A percentile compares a stretch with the other conserved stretches of the same genome.
phyloP scores from a whole-genome alignment of 2,329 filamentous ascomycete species.

The Beauveria caledonica region DNA sequence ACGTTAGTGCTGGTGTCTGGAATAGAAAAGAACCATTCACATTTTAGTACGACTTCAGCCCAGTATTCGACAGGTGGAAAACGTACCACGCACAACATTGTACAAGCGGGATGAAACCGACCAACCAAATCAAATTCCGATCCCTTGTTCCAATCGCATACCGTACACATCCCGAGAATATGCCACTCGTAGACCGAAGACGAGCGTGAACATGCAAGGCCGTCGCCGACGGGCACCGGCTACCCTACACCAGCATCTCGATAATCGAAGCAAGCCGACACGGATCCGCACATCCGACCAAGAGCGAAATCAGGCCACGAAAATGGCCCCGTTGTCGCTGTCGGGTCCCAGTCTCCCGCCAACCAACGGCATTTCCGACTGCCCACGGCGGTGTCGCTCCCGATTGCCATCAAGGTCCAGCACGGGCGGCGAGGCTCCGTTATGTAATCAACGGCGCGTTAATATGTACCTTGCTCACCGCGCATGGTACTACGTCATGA shows the following conservation, averaged over 20 bases:
- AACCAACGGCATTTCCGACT: background rate
- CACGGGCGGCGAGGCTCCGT: background rate
- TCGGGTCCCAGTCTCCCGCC: background rate
- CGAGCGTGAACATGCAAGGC: background rate
- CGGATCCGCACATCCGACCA: conserved; percentile 4
- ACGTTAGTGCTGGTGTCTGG: too few species aligned
- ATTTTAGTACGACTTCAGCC: too few species aligned
- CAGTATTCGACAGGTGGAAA: background rate
- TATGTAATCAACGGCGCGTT: background rate
- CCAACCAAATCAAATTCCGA: too few species aligned
- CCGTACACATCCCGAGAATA: background rate
- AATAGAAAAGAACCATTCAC: too few species aligned
- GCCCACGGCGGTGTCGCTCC: too few species aligned
- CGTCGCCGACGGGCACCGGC: background rate
- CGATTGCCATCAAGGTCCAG: background rate
- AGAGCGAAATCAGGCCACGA: background rate
- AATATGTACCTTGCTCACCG: background rate
- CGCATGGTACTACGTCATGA: rapidly evolving
- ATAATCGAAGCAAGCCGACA: conserved; percentile 9
- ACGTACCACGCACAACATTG: background rate
- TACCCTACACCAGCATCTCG: conserved; percentile 9
- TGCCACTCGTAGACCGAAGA: background rate
- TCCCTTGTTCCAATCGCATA: background rate
- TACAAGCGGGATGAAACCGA: background rate
- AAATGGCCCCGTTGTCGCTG: background rate